Percentiles rank a stretch among this genome's conserved stretches.
phyloP scores from a whole-genome alignment of 805 yeast species.

The Metschnikowia gelsemii region DNA sequence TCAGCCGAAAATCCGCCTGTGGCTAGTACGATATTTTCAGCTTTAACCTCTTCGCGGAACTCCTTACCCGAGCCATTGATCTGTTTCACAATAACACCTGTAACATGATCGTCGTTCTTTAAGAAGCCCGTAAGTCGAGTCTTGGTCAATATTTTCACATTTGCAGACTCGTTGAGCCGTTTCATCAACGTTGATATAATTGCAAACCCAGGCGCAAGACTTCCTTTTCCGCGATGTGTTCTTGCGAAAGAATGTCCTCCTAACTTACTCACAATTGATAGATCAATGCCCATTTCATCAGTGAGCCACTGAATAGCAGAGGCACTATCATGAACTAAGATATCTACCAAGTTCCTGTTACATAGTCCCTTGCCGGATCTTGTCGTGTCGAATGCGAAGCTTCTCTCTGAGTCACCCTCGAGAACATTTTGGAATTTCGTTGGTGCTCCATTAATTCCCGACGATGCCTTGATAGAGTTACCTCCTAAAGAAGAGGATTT shows the following conservation, averaged over 20 bases:
- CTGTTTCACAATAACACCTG: slow-evolving; percentile 39
- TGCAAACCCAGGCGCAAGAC: slow-evolving; percentile 60
- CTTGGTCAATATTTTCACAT: slow-evolving; percentile 19
- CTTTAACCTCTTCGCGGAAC: slow-evolving; percentile 1
- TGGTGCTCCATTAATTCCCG: slow-evolving; percentile 53
- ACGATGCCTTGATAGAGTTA: slow-evolving; percentile 59
- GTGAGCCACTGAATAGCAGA: slow-evolving; percentile 37
- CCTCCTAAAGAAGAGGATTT: slow-evolving; percentile 53
- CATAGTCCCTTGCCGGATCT: slow-evolving; percentile 34
- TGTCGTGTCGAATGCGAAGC: slow-evolving; percentile 32
- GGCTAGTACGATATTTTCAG: slow-evolving; percentile 44
- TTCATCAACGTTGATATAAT: slow-evolving; percentile 48
- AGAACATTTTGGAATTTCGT: slow-evolving; percentile 26
- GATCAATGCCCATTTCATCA: slow-evolving; percentile 26
- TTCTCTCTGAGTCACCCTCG: slow-evolving; percentile 27
- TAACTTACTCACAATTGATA: slow-evolving; percentile 32
- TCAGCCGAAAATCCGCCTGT: slow-evolving; percentile 60
- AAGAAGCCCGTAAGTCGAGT: slow-evolving; percentile 24
- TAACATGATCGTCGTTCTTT: slow-evolving; percentile 30
- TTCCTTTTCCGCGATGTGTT: slow-evolving; percentile 42
- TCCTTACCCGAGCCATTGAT: slow-evolving; percentile 17
- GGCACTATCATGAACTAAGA: slow-evolving; percentile 27
- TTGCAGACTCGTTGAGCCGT: slow-evolving; percentile 33
- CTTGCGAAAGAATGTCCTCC: slow-evolving; percentile 44
- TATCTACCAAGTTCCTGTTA: slow-evolving; percentile 26